These are phyloP conservation scores for Oenanthe sinensis DNA, from an alignment of 129 eudicot species.

Conservation along the genomic window DNA sequence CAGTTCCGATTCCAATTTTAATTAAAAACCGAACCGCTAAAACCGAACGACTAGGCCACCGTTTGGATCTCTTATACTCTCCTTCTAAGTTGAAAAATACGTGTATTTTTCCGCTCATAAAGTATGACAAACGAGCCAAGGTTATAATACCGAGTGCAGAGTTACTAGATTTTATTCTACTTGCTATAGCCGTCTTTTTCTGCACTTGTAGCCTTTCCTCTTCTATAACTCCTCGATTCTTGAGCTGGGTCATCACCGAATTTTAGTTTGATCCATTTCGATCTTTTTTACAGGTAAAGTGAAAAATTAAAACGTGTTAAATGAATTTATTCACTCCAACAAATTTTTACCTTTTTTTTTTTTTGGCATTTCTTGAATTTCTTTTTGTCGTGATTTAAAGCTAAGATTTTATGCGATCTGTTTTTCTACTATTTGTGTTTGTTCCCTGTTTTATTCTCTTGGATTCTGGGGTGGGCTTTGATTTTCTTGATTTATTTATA, in stretches of 20 bases:
- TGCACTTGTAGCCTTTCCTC: too few species aligned
- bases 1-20: too few species aligned
- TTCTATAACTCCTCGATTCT: conserved; percentile 4
- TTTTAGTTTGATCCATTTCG: background rate
- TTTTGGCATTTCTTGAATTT: conserved; percentile 19
- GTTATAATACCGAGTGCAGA: background rate
- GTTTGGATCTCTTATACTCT: too few species aligned
- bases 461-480: conserved; percentile 27
- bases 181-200: background rate
- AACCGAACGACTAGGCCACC: too few species aligned
- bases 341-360: conserved; percentile 7
- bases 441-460: conserved; percentile 39
- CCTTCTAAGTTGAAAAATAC: too few species aligned
- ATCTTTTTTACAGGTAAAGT: conserved; percentile 10
- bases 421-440: conserved; percentile 17
- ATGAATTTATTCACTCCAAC: background rate
- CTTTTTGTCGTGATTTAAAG: background rate
- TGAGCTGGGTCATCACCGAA: background rate
- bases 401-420: conserved; percentile 24
- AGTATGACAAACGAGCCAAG: conserved; percentile 5
- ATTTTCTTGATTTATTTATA: conserved; percentile 2
- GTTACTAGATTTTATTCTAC: conserved; percentile 1
- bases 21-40: too few species aligned
- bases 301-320: background rate
- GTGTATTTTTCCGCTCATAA: too few species aligned